Evolutionary conservation across 169 alveolate species (phyloP).

Genomic region (Plasmodium sp.): DNA sequence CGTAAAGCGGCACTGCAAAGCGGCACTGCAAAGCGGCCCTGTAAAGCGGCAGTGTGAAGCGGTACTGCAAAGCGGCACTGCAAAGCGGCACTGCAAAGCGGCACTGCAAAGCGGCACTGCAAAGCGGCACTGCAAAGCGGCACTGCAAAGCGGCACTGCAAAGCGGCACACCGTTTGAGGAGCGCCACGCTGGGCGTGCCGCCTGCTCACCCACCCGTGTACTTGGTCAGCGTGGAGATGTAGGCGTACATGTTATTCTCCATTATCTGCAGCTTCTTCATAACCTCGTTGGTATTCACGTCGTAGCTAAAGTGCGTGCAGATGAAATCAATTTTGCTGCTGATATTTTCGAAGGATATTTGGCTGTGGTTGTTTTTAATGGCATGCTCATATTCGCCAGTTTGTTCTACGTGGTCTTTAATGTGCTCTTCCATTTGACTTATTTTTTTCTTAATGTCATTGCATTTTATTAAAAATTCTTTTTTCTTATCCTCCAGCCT

Average conservation of each 20-base stretch:
- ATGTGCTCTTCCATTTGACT: neutral
- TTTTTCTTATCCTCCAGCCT: slow-evolving; percentile 40
- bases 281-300: slow-evolving; percentile 46
- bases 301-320: slow-evolving; percentile 60
- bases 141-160: neutral
- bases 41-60: neutral
- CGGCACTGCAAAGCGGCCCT: neutral
- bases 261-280: slow-evolving; percentile 59
- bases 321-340: slow-evolving; percentile 50
- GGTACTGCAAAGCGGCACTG: neutral
- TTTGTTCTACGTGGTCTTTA: slow-evolving; percentile 37
- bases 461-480: neutral
- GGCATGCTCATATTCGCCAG: slow-evolving; percentile 6
- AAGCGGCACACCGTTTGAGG: neutral
- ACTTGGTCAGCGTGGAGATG: slow-evolving; percentile 51
- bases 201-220: slow-evolving; percentile 20
- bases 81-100: neutral
- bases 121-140: neutral
- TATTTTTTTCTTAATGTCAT: slow-evolving; percentile 51
- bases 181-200: neutral
- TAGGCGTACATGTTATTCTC: slow-evolving; percentile 64
- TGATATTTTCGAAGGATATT: slow-evolving; percentile 48
- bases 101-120: neutral
- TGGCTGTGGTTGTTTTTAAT: slow-evolving; percentile 19
- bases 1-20: neutral